Percentiles rank a stretch among this genome's conserved stretches.
Evolutionary conservation across 768 basidiomycete species (phyloP).

Genomic region (Gautieria morchelliformis): DNA sequence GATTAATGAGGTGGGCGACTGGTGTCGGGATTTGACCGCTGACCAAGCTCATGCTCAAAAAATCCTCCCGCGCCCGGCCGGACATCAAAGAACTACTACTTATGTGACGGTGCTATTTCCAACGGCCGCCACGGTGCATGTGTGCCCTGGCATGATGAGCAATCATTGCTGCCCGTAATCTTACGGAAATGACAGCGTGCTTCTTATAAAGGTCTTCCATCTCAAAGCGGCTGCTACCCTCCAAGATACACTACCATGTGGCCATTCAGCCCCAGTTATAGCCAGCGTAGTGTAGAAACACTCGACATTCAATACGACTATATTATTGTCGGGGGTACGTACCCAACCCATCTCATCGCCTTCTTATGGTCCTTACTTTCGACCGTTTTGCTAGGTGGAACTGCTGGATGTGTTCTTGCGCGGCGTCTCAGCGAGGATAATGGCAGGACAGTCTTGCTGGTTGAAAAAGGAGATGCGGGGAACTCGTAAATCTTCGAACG

Average conservation of each 20-base stretch:
- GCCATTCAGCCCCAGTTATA: background rate
- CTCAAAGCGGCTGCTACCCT: too few relatives aligned
- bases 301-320: constrained; percentile 1
- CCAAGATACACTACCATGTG: background rate
- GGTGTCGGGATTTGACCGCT: too few relatives aligned
- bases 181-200: too few relatives aligned
- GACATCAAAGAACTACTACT: too few relatives aligned
- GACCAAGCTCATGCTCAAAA: too few relatives aligned
- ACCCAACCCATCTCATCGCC: background rate
- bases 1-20: too few relatives aligned
- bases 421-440: constrained; percentile 48
- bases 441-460: constrained; percentile 38
- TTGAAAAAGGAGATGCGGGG: constrained; percentile 55
- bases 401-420: constrained; percentile 53
- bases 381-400: constrained; percentile 24
- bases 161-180: too few relatives aligned
- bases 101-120: too few relatives aligned
- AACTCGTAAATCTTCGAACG: background rate
- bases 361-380: background rate
- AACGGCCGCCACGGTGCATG: too few relatives aligned
- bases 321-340: constrained; percentile 6
- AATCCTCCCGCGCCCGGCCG: too few relatives aligned
- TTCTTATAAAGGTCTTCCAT: too few relatives aligned
- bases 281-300: background rate
- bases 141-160: too few relatives aligned